Percentiles rank a stretch among this genome's conserved stretches.
Evolutionary conservation across 2,329 filamentous ascomycete species (phyloP).

Genomic region (Paraconiothyrium brasiliense): DNA sequence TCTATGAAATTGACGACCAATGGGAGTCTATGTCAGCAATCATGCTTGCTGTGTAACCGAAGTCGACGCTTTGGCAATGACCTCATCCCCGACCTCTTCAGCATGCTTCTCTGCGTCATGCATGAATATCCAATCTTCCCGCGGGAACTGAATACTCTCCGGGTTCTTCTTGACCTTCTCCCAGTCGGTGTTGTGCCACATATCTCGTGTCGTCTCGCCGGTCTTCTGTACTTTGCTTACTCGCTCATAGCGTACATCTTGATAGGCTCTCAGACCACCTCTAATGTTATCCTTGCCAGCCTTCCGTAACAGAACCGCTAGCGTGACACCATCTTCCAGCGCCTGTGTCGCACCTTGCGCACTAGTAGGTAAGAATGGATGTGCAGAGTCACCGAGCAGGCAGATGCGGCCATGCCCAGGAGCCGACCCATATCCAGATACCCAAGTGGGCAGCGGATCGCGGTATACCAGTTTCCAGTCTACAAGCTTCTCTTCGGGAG

Average conservation of each 20-base stretch:
- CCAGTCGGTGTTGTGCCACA: constrained; percentile 49
- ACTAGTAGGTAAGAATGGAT: constrained; percentile 64
- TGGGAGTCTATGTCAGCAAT: background rate
- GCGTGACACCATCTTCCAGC: constrained; percentile 58
- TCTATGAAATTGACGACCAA: background rate
- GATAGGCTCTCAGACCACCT: constrained; percentile 43
- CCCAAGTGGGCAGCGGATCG: constrained; percentile 63
- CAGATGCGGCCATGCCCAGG: constrained; percentile 54
- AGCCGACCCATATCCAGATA: constrained; percentile 56
- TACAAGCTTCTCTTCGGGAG: constrained; percentile 51
- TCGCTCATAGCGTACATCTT: constrained; percentile 45
- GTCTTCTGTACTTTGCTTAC: constrained; percentile 47
- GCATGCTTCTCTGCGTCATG: constrained; percentile 43
- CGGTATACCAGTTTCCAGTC: constrained; percentile 67
- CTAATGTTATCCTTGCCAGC: constrained; percentile 42
- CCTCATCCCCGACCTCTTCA: constrained; percentile 40
- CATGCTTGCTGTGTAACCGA: constrained; percentile 3
- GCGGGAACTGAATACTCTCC: constrained; percentile 39
- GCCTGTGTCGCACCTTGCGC: constrained; percentile 65
- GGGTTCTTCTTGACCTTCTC: constrained; percentile 45
- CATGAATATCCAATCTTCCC: constrained; percentile 45
- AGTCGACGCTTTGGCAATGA: constrained; percentile 32
- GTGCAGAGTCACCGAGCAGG: constrained; percentile 64
- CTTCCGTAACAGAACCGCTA: constrained; percentile 37
- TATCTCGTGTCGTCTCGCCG: constrained; percentile 45